phyloP scores from a whole-genome alignment of 1,284 basidiomycete species.

The Moesziomyces sp. region DNA sequence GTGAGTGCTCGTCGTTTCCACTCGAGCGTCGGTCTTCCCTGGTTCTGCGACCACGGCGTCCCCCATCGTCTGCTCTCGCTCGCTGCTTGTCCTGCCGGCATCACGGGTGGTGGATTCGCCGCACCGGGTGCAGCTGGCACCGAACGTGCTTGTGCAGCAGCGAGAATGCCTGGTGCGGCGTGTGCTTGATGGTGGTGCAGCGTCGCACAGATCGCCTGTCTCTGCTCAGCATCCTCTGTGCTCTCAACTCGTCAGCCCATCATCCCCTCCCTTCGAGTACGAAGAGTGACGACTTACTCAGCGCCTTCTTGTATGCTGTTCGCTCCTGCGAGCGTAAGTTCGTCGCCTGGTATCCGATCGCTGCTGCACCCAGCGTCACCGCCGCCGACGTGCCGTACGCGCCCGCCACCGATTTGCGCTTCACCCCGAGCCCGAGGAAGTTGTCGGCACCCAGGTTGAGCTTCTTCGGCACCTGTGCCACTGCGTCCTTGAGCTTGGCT shows the following conservation, averaged over 20 bases:
- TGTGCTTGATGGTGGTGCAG: background rate
- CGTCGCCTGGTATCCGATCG: conserved; percentile 28
- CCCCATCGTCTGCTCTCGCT: background rate
- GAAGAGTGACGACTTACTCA: conserved; percentile 7
- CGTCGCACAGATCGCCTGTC: conserved; percentile 5
- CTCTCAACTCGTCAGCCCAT: no score
- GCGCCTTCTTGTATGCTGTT: conserved; percentile 3
- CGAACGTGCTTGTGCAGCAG: no score
- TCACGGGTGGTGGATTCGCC: no score
- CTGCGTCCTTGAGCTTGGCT: background rate
- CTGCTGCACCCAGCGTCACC: conserved; percentile 23
- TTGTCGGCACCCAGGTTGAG: conserved; percentile 20
- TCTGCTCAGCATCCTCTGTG: conserved; percentile 15
- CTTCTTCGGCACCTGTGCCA: conserved; percentile 12
- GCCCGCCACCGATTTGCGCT: conserved; percentile 32
- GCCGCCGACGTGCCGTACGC: conserved; percentile 24
- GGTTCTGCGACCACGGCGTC: background rate
- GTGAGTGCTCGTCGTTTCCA: conserved; percentile 13
- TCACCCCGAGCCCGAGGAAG: conserved; percentile 23
- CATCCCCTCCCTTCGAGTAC: background rate
- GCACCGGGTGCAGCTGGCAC: no score
- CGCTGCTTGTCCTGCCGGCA: background rate
- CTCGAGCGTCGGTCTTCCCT: background rate
- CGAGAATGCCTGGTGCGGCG: background rate
- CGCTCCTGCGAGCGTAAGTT: conserved; percentile 16